These are phyloP conservation scores for Coemansia sp. DNA, from an alignment of 192 early-diverging fungal species.

Conservation along the genomic window DNA sequence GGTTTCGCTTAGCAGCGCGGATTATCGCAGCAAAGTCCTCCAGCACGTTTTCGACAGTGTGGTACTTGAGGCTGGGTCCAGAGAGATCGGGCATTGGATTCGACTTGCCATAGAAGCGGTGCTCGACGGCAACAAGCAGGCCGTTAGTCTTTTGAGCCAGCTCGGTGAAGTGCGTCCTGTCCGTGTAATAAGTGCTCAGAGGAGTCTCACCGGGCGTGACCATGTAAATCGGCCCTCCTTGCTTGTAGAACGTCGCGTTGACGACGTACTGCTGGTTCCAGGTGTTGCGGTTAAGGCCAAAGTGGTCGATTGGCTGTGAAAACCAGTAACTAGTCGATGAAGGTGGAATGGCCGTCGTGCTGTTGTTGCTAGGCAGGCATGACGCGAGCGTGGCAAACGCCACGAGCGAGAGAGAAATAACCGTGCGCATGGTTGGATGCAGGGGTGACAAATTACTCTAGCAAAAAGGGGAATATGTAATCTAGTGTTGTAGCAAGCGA, in stretches of 20 bases:
- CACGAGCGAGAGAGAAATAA: constrained; percentile 5
- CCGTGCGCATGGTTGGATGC: constrained; percentile 3
- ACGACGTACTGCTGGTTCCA: constrained; percentile 39
- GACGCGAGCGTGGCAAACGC: constrained; percentile 15
- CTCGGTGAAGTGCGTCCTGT: constrained; percentile 29
- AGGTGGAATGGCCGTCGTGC: constrained; percentile 13
- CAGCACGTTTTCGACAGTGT: constrained; percentile 35
- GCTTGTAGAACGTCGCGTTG: constrained; percentile 46
- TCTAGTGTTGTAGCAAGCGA: not conserved
- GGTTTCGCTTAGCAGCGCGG: constrained; percentile 19
- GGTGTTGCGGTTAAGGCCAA: constrained; percentile 24
- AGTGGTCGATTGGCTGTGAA: constrained; percentile 40
- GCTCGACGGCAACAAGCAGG: constrained; percentile 62
- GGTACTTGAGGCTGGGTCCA: constrained; percentile 38
- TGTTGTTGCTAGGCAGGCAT: constrained; percentile 5
- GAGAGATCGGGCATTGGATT: constrained; percentile 55
- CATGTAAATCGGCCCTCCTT: constrained; percentile 39
- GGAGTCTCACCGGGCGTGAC: constrained; percentile 35
- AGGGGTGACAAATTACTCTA: not conserved
- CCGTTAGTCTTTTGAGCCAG: constrained; percentile 60
- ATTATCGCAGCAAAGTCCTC: constrained; percentile 42
- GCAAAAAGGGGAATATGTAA: not conserved
- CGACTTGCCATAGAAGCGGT: constrained; percentile 64
- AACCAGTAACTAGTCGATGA: constrained; percentile 37
- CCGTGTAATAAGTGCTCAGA: constrained; percentile 16